Evolutionary conservation across 108 stramenopile species (phyloP).

Genomic region (Stephanodiscus triporus): DNA sequence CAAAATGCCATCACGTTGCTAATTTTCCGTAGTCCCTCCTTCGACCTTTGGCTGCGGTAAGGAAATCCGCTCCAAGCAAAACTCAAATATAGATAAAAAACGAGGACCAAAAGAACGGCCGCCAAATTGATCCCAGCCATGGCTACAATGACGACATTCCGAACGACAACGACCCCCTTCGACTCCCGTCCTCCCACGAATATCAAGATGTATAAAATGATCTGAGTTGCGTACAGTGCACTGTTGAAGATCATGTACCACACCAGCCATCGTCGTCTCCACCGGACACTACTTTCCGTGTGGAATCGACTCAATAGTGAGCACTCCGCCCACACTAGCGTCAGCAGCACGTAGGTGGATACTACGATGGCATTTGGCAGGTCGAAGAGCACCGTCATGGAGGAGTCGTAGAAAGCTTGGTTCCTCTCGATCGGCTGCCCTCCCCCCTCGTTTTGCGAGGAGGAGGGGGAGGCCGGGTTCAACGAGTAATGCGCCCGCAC

Average conservation of each 20-base stretch:
- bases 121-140: conserved; percentile 78
- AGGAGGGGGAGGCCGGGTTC: conserved; percentile 33
- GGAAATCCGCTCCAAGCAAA: conserved; percentile 75
- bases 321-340: conserved; percentile 87
- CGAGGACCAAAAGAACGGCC: conserved; percentile 67
- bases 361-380: conserved; percentile 87
- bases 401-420: conserved; percentile 85
- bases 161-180: conserved; percentile 45
- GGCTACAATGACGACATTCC: conserved; percentile 71
- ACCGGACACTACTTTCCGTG: conserved; percentile 48
- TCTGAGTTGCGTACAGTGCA: conserved; percentile 70
- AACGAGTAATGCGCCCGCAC: conserved; percentile 69
- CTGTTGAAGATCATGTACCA: conserved; percentile 88
- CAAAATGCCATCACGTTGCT: conserved; percentile 60
- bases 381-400: conserved; percentile 84
- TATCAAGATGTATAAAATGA: conserved; percentile 79
- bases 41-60: conserved; percentile 45
- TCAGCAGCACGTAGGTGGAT: conserved; percentile 83
- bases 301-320: conserved; percentile 79
- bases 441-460: conserved; percentile 6
- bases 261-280: conserved; percentile 69
- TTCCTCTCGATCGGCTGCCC: conserved; percentile 47
- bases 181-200: conserved; percentile 57
- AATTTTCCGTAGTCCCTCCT: conserved; percentile 50
- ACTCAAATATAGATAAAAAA: conserved; percentile 76